Conservation (phyloP, 192 early-diverging fungal genomes). For the Polychytrium aggregatum region DNA sequence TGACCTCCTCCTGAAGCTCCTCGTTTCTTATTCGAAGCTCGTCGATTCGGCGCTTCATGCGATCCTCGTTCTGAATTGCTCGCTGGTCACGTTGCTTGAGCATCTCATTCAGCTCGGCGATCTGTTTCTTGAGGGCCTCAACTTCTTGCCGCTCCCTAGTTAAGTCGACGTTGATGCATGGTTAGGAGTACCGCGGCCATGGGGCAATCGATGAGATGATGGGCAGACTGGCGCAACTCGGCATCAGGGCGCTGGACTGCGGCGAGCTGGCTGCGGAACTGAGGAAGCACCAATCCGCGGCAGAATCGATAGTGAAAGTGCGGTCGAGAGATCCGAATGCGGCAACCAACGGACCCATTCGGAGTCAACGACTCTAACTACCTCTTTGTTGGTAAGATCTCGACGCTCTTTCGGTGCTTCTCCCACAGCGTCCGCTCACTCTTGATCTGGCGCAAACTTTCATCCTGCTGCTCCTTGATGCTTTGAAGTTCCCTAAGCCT, state of each 20-base stretch:
- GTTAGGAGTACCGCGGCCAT: too few species aligned
- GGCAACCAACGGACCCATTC: neutral
- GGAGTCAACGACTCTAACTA: too few species aligned
- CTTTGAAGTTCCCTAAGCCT: conserved; percentile 2
- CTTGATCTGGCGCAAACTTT: conserved; percentile 3
- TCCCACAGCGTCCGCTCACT: conserved; percentile 13
- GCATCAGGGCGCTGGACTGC: neutral
- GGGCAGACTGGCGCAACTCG: too few species aligned
- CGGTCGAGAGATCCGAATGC: neutral
- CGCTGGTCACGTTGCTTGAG: conserved; percentile 15
- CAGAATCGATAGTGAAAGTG: neutral
- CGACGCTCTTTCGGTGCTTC: conserved; percentile 15
- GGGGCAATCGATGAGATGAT: too few species aligned
- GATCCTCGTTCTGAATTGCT: conserved; percentile 10
- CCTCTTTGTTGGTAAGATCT: conserved; percentile 21
- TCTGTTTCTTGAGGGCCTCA: conserved; percentile 17
- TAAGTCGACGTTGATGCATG: too few species aligned
- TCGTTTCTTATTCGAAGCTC: conserved; percentile 18
- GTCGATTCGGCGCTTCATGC: conserved; percentile 14
- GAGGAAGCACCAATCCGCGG: neutral
- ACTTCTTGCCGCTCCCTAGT: conserved; percentile 31
- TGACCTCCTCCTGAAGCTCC: conserved; percentile 23
- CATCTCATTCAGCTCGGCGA: conserved; percentile 9
- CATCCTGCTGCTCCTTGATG: neutral
- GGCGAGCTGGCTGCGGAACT: neutral